Conservation (phyloP, 2,329 filamentous ascomycete genomes). For the Alternaria angustiovoidea region DNA sequence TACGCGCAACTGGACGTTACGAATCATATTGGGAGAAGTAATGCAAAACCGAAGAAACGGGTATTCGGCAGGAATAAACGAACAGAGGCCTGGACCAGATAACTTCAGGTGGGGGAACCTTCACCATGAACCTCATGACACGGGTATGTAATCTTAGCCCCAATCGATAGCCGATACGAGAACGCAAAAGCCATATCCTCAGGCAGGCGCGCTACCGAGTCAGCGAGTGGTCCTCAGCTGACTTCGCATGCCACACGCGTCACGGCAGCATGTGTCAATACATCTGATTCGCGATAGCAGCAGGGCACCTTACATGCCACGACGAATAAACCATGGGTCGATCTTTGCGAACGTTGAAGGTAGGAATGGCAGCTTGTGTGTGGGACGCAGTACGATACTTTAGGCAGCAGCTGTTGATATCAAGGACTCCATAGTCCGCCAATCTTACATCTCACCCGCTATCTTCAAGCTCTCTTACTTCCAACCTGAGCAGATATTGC, state of each 20-base stretch:
- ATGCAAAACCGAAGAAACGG: not conserved
- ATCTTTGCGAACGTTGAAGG: not conserved
- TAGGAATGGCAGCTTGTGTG: not conserved
- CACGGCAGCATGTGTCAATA: conserved; percentile 6
- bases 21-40: not conserved
- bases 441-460: not conserved
- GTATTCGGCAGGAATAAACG: not conserved
- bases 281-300: conserved; percentile 13
- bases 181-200: conserved; percentile 1
- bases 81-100: not conserved
- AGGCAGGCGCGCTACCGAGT: conserved; percentile 1
- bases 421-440: not conserved
- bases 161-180: not conserved
- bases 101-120: not conserved
- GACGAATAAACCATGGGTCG: not conserved
- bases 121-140: not conserved
- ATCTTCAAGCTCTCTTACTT: not conserved
- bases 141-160: not conserved
- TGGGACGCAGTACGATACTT: not conserved
- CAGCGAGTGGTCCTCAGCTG: conserved; percentile 13
- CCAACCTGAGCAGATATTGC: not conserved
- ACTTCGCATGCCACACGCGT: conserved; percentile 16
- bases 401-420: conserved; percentile 2
- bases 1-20: too few species aligned
- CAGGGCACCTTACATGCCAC: not conserved